phyloP scores from a whole-genome alignment of 2,329 filamentous ascomycete species.

The Ophiocordyceps australis region DNA sequence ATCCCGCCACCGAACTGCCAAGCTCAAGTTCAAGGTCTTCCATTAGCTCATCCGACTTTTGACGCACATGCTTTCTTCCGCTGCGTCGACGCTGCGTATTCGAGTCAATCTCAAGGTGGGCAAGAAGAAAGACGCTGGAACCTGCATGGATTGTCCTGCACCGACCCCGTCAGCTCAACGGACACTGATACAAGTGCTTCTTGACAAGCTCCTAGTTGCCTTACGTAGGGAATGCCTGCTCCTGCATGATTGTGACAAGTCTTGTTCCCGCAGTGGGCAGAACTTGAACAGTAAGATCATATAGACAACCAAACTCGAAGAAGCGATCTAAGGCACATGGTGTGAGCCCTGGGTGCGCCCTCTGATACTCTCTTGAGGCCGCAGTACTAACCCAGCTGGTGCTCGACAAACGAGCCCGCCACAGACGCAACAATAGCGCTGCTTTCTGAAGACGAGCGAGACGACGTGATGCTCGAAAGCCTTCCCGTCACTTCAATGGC shows the following conservation, averaged over 20 bases:
- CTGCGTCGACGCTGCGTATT: slow-evolving; percentile 1
- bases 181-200: background rate
- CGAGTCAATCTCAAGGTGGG: slow-evolving; percentile 19
- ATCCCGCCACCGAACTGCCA: slow-evolving; percentile 26
- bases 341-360: too few relatives aligned
- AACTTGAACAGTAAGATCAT: slow-evolving; percentile 27
- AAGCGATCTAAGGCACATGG: too few relatives aligned
- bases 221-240: slow-evolving; percentile 23
- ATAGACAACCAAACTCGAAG: slow-evolving; percentile 26
- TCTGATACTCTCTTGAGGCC: too few relatives aligned
- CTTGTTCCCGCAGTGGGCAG: slow-evolving; percentile 19
- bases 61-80: slow-evolving; percentile 12
- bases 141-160: slow-evolving; percentile 21
- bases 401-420: slow-evolving; percentile 4
- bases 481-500: slow-evolving; percentile 28
- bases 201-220: too few relatives aligned
- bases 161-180: slow-evolving; percentile 3
- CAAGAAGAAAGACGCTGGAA: slow-evolving; percentile 28
- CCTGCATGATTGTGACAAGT: slow-evolving; percentile 26
- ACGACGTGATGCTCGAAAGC: slow-evolving; percentile 9
- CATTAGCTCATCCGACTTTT: slow-evolving; percentile 35
- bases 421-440: background rate
- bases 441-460: background rate
- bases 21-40: slow-evolving; percentile 39
- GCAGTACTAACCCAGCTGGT: slow-evolving; percentile 6